phyloP scores from a whole-genome alignment of 2,329 filamentous ascomycete species.

The Fusarium sororula region DNA sequence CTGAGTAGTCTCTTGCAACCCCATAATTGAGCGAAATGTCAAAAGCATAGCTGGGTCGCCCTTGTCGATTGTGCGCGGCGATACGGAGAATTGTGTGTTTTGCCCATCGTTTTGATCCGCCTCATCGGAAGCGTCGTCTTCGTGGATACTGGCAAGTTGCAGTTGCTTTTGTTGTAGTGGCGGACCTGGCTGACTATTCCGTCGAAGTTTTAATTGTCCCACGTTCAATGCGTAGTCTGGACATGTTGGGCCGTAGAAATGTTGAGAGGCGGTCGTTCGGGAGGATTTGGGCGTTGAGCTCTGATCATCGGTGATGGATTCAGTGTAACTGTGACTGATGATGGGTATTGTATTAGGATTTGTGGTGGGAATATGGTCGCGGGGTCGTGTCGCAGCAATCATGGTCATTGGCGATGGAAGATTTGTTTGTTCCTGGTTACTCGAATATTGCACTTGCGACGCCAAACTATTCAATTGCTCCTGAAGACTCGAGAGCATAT shows the following conservation, averaged over 20 bases:
- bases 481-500: conserved; percentile 17
- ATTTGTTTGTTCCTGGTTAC: neutral
- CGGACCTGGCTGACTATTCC: neutral
- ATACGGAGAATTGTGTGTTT: neutral
- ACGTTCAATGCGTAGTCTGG: conserved; percentile 42
- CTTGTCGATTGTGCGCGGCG: conserved; percentile 5
- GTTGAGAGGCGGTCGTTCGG: conserved; percentile 2
- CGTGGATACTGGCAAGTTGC: conserved; percentile 23
- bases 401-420: conserved; percentile 4
- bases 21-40: conserved; percentile 14
- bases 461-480: conserved; percentile 18
- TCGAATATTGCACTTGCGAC: conserved; percentile 12
- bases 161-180: conserved; percentile 19
- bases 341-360: neutral
- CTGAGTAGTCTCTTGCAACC: conserved; percentile 11
- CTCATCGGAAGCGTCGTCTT: conserved; percentile 11
- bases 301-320: neutral
- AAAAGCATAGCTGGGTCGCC: conserved; percentile 16
- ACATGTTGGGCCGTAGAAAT: conserved; percentile 41
- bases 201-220: conserved; percentile 32
- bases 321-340: neutral
- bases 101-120: neutral
- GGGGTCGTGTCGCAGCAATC: neutral
- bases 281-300: neutral
- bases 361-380: neutral